Evolutionary conservation across 805 yeast species (phyloP).

Genomic region (Clavispora vitiphila): DNA sequence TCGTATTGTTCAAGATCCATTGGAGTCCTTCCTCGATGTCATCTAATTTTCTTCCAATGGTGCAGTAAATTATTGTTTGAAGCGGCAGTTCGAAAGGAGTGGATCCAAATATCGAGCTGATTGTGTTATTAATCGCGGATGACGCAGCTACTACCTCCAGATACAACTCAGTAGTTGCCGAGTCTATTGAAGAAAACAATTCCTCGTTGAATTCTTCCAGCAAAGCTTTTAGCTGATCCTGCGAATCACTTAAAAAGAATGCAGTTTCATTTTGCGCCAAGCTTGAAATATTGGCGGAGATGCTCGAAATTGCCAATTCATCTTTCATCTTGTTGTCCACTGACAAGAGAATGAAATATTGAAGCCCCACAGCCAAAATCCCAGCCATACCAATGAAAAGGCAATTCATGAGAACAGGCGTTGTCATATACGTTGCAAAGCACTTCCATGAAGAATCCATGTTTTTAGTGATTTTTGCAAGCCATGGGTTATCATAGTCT

Average conservation of each 20-base stretch:
- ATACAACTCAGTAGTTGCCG: conserved; percentile 41
- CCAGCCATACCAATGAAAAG: conserved; percentile 6
- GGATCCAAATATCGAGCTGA: conserved; percentile 57
- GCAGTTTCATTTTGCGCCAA: not conserved
- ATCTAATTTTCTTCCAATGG: conserved; percentile 67
- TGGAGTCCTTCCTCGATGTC: conserved; percentile 65
- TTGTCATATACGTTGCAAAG: not conserved
- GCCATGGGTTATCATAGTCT: not conserved
- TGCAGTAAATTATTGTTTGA: conserved; percentile 68
- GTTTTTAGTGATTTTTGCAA: not conserved
- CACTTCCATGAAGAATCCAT: not conserved
- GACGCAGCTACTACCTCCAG: not conserved
- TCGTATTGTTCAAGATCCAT: conserved; percentile 69
- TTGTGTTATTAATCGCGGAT: conserved; percentile 50
- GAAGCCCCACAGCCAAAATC: conserved; percentile 3
- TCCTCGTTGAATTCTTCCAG: conserved; percentile 55
- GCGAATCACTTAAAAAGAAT: conserved; percentile 4
- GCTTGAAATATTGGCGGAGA: too few species aligned
- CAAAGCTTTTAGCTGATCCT: conserved; percentile 30
- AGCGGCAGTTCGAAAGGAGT: conserved; percentile 66
- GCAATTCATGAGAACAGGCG: not conserved
- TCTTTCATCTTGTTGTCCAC: not conserved
- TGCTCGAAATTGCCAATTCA: too few species aligned
- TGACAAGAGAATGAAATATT: conserved; percentile 2
- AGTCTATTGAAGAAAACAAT: conserved; percentile 62